Base-by-base conservation (phyloP, 495 filamentous ascomycete species). In the Xylaria palmicola region DNA sequence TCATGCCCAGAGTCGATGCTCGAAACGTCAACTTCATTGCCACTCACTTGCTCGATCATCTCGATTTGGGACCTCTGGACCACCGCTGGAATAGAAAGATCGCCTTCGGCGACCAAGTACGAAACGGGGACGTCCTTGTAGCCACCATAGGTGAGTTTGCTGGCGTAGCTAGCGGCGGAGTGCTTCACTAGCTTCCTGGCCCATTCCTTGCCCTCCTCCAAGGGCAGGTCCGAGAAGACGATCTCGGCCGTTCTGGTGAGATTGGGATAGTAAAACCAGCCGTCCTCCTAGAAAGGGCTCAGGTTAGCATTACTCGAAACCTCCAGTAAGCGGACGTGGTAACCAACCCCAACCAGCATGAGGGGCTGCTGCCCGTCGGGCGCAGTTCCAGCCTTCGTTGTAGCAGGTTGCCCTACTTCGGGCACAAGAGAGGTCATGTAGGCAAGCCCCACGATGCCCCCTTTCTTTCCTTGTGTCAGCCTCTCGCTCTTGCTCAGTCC, bases 101-200 rank as follows among this genome's bases (percentile, higher is more conserved):
- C 79, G 15, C 70, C 52, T n/a, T 73, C 64, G 60, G 76, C 79
- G 29, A 81, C 61, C 4, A 83, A 52, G 55, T 81, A 83, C 5
- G 77, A 77, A 17, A 65, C 68, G 0, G 78, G 77, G n/a, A 81
- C 66, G 54, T 77, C 43, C 36, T 68, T 75, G 66, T 78, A 83
- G 1, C 72, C 75, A 1, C 74, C 73, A 59, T 74, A 74, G 27
- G 69, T 78, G 24, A 70, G 60, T 3, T 40, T 20, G 26, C 60
- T 71, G 24, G 53, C 50, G 51, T 65, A 68, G 27, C 64, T 68
- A 29, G 59, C 30, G 3, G 62, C 58, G n/a, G 67, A 69, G 17
- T 72, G 67, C 37, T 48, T 32, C 10, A 61, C 30, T 4, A 70
- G 53, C 60, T 63, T 65, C 54, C 20, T 19, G 12, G 52, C 53